Percentiles rank a stretch among this genome's conserved stretches.
phyloP scores from a whole-genome alignment of 2,329 filamentous ascomycete species.

The Scedosporium apiospermum region DNA sequence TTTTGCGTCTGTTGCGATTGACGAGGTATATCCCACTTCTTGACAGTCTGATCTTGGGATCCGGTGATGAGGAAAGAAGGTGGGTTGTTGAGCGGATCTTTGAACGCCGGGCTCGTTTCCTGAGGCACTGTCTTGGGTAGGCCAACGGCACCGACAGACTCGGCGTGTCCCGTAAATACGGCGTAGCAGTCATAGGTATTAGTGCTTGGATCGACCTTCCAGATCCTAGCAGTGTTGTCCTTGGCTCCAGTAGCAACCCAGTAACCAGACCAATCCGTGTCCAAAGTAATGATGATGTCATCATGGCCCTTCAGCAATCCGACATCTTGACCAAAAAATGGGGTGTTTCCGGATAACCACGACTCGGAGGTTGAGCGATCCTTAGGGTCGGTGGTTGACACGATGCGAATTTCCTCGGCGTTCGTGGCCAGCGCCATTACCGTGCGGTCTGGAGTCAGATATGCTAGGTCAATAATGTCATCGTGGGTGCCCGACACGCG shows the following conservation, averaged over 20 bases:
- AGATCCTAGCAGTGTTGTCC: slow-evolving; percentile 87
- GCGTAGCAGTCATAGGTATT: slow-evolving; percentile 72
- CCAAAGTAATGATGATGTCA: slow-evolving; percentile 90
- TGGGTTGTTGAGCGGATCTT: slow-evolving; percentile 67
- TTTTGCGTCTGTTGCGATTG: slow-evolving; percentile 35
- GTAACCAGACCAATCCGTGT: slow-evolving; percentile 92
- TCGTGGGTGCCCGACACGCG: slow-evolving; percentile 94
- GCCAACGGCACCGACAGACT: slow-evolving; percentile 84
- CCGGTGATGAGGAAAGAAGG: slow-evolving; percentile 82
- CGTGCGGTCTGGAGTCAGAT: slow-evolving; percentile 70
- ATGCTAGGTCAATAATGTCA: slow-evolving; percentile 91
- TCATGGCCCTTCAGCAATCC: slow-evolving; percentile 81
- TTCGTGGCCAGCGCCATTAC: slow-evolving; percentile 88
- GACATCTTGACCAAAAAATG: slow-evolving; percentile 84
- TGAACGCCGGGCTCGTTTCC: slow-evolving; percentile 59
- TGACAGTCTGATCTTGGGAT: slow-evolving; percentile 90
- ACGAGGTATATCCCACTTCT: slow-evolving; percentile 77
- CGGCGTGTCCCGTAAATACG: slow-evolving; percentile 82
- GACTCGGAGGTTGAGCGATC: slow-evolving; percentile 14
- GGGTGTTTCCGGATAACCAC: slow-evolving; percentile 18
- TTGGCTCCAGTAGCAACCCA: slow-evolving; percentile 96
- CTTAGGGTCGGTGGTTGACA: slow-evolving; percentile 52
- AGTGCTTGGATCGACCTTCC: slow-evolving; percentile 71
- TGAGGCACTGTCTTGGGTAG: slow-evolving; percentile 63
- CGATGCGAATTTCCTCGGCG: slow-evolving; percentile 81